Base-by-base conservation (phyloP, 202 grass and related monocot species). In the Saccharum hybrid region DNA sequence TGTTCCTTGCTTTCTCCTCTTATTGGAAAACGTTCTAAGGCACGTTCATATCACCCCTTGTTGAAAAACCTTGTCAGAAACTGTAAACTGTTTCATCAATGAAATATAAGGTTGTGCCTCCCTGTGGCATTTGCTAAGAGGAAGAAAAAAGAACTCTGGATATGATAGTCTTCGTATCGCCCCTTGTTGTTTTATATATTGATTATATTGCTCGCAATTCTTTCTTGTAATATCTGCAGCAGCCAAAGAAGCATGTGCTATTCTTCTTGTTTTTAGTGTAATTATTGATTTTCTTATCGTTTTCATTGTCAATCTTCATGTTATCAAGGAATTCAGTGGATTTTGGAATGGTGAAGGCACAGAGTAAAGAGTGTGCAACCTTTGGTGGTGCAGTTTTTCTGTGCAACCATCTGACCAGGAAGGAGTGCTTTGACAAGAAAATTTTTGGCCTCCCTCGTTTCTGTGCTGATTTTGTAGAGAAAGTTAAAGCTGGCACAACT, bases 301-400 rank as follows among this genome's bases (percentile, higher is more conserved):
- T 82, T 82, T 63, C 6, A 1, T 9, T 70, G 40, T 79, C n/a
- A 68, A 42, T 68, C 1, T 79, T 52, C 71, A 79, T 79, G 78
- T 73, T 84, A 46, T 70, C 88, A 62, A 87, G 81, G 76, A 76
- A 81, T 57, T 42, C 60, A 30, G 83, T 49, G 76, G 71, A 66
- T 4, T 85, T 81, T 64, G 48, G 42, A 46, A 86, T 83, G 80
- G 75, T 78, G 63, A 75, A 90, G 75, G 63, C 21, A 19, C 54
- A 74, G 18, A 87, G 54, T 54, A 83, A 80, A 23, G 21, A 87
- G 49, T 41, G 31, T 83, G 66, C 45, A 16, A 46, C 31, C 21
- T 71, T 79, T 59, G 68, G 54, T 73, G 90, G 90, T 76, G 90
- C 90, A 57, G 79, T 91, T 80, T 91, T 91, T 68, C 83, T 86